Evolutionary conservation across 1,139 yeast genomes (phyloP).

Genomic region (Taphrina wiesneri): DNA sequence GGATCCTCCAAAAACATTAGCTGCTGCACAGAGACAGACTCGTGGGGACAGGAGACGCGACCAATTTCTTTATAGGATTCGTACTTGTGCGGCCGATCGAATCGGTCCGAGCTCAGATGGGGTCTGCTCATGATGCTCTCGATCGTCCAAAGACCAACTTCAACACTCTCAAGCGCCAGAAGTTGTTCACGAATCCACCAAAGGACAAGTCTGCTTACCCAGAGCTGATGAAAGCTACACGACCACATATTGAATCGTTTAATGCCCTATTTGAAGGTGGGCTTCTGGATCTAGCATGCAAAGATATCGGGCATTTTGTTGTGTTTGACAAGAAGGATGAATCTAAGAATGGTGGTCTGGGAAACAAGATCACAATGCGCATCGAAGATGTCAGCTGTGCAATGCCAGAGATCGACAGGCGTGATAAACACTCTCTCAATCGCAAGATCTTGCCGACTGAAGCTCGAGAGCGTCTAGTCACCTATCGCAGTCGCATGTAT

Average conservation of each 20-base stretch:
- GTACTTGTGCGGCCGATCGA: not conserved
- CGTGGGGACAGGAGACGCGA: too few relatives aligned
- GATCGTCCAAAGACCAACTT: slow-evolving; percentile 25
- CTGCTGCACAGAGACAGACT: not conserved
- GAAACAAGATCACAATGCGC: slow-evolving; percentile 66
- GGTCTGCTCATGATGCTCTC: slow-evolving; percentile 18
- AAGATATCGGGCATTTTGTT: slow-evolving; percentile 83
- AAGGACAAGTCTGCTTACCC: slow-evolving; percentile 82
- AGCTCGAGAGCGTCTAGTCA: slow-evolving; percentile 75
- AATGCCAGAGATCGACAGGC: slow-evolving; percentile 71
- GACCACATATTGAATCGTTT: slow-evolving; percentile 94
- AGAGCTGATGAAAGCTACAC: slow-evolving; percentile 78
- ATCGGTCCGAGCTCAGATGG: not conserved
- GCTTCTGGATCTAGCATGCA: slow-evolving; percentile 75
- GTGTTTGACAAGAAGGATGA: slow-evolving; percentile 76
- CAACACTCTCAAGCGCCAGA: slow-evolving; percentile 55
- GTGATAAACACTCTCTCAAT: slow-evolving; percentile 76
- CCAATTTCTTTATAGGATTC: too few relatives aligned
- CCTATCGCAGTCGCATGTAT: slow-evolving; percentile 72
- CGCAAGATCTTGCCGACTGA: slow-evolving; percentile 79
- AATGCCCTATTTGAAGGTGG: slow-evolving; percentile 95
- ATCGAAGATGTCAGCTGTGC: slow-evolving; percentile 85
- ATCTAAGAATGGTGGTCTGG: slow-evolving; percentile 55
- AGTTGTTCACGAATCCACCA: slow-evolving; percentile 84
- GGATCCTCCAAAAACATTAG: not conserved